Evolutionary conservation across 495 filamentous ascomycete genomes (phyloP), one percentile per base, ranked within the genome.

Genomic region (Aspergillus wentii): DNA sequence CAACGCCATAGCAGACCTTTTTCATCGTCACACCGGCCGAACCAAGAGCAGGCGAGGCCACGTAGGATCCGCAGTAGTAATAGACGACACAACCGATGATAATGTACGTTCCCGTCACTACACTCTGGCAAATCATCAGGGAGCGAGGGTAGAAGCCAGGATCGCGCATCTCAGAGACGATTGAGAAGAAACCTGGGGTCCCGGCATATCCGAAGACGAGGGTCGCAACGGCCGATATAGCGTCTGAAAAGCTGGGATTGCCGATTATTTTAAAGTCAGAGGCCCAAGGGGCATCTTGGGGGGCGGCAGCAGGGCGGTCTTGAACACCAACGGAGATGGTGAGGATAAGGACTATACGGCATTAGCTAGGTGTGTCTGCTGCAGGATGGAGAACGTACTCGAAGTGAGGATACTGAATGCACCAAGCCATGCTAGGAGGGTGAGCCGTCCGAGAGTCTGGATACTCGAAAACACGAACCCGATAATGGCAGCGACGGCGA

Each of bases 111-210:
- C 69, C 75, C 3, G 75, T 75, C 30, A 74, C 44, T 15, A 74
- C 71, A 17, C 35, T 29, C 23, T 64, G 61, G 30, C 57, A 60
- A 36, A 63, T 41, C 3, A 62, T 16, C n/a, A 87, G 65, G 1
- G 82, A 69, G 47, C 77, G 77, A 32, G 64, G 59, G 43, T 74
- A 85, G 44, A 84, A 72, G 14, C 42, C 44, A 0, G 81, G 83
- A 0, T 80, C 76, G 41, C 80, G 77, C 76, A 89, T 83, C 56
- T 89, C 85, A 21, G 79, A 73, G 48, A 82, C 80, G 55, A 90
- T 83, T 14, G 68, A 71, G 65, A 88, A 86, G 71, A 69, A 83
- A 48, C 60, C 82, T 35, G 74, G 82, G 46, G 65, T 82, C 46
- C 76, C 84, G 9, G 64, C 49, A 62, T 52, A 69, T 16, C 84